Evolutionary conservation across 352 stramenopile species (phyloP), one percentile per base, ranked within the genome.

Genomic region (Globisporangium irregulare): DNA sequence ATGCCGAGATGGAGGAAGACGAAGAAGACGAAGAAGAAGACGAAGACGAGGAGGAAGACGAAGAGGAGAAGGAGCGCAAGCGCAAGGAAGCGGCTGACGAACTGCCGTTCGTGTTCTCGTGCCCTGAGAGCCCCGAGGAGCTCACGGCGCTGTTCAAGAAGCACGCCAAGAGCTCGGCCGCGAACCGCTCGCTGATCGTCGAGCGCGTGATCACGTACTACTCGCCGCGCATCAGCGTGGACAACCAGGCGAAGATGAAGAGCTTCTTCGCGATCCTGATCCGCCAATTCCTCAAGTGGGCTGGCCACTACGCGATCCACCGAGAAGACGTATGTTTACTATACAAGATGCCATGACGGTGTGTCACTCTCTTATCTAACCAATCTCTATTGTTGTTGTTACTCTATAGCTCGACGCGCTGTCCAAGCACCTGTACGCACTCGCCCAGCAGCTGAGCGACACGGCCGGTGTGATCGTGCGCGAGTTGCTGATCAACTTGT

Each of bases 191-290:
- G 15, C 79, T 93, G 18, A 97, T 99, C 58, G 76, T 99, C 34
- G 78, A 97, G 70, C 92, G 97, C 38, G 93, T 99, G 56, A 79
- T 98, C 53, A 89, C 83, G 55, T 96, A 92, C 60, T 98, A 98
- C 80, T 98, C 93, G 29, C 87, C 97, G n/a, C 84, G 92, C 55
- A 71, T 99, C 36, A 96, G 96, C 68, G 91, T 94, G 57, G 90
- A 94, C 32, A 99, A 99, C 78, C 91, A 96, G 69, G 81, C 92
- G 68, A 93, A 91, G 51, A 98, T 99, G 91, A 96, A 98, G 81
- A 98, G 97, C 65, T 98, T 99, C 74, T 97, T 98, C 43, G 93
- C 97, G 48, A 91, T 99, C 3, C 82, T 99, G 54, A 73, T 98
- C 54, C 91, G 90, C 29, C 80, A 97, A 70, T 98, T 99, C 71